A percentile compares a stretch with the other conserved stretches of the same genome.
Conservation (phyloP, 2,329 filamentous ascomycete genomes). For the Dactylellina cionopaga region DNA sequence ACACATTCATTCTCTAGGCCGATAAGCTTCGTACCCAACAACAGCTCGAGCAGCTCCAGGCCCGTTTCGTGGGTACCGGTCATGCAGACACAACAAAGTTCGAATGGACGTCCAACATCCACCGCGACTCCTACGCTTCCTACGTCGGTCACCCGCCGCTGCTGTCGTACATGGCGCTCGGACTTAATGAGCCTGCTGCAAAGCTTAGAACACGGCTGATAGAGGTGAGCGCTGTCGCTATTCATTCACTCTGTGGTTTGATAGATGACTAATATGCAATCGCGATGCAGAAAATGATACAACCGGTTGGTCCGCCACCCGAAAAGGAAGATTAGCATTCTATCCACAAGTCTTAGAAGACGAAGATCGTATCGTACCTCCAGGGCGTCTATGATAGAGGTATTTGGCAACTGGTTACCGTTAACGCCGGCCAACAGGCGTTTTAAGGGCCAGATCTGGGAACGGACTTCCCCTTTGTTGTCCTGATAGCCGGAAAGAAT, state of each 20-base stretch:
- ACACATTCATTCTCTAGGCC: conserved; percentile 67
- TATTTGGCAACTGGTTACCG: no score
- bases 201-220: conserved; percentile 83
- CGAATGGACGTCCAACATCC: conserved; percentile 95
- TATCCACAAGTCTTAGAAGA: no score
- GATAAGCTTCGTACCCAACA: conserved; percentile 98
- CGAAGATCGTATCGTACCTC: background rate
- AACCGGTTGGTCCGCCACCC: conserved; percentile 73
- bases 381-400: background rate
- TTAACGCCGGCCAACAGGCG: no score
- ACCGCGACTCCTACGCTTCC: conserved; percentile 88
- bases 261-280: conserved; percentile 16
- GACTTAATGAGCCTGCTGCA: conserved; percentile 83
- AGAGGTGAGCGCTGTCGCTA: conserved; percentile 65
- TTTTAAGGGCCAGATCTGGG: no score
- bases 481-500: no score
- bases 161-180: conserved; percentile 87
- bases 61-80: conserved; percentile 94
- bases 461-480: no score
- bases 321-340: conserved; percentile 65
- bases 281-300: conserved; percentile 71
- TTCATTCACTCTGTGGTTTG: background rate
- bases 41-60: conserved; percentile 95
- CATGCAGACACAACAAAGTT: conserved; percentile 96
- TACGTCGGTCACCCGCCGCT: conserved; percentile 90